Base-by-base conservation (phyloP, 2,329 filamentous ascomycete species). In the Thelonectria discophora region DNA sequence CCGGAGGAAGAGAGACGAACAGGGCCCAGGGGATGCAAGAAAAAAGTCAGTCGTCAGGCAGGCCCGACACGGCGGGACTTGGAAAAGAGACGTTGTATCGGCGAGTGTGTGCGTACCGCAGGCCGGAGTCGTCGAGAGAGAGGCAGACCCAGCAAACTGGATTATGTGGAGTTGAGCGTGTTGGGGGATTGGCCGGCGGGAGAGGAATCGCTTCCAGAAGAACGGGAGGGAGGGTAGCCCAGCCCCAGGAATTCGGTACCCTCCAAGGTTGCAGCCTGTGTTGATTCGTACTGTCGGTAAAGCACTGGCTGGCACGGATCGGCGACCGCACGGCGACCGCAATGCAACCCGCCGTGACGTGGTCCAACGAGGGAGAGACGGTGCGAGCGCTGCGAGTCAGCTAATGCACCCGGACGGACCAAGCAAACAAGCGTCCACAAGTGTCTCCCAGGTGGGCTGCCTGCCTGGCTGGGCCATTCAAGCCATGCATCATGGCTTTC, bases 161-260 rank as follows among this genome's bases (percentile, higher is more conserved):
- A 60, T 65, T 60, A 57, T 70, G 65, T 71, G 62, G 66, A 63
- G 66, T 68, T 47, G 46, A 61, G 30, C 62, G 62, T 58, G 53
- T 57, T 51, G 63, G 50, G 47, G 58, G 52, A 50, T 57, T 66
- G 66, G 58, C 66, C 62, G 65, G 68, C 66, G 59, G 51, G 17
- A 13, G 61, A 68, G 57, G 61, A 56, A 60, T 62, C 57, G 56
- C 60, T 72, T 69, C 70, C 67, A 72, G 70, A 69, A 66, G 66
- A 60, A 62, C 60, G 68, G 69, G 61, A 71, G 61, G 69, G 69
- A 67, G 67, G 65, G 64, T 53, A 42, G 54, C 49, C 42, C 60
- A 65, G 53, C 63, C 60, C 60, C 65, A 70, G 64, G 63, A 62
- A 55, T 60, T 55, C 40, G 58, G 62, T 68, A 62, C 45, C 5